Evolutionary conservation across 1,284 basidiomycete species (phyloP), one percentile per base, ranked within the genome.

Genomic region (Sporisorium iseilematis-ciliati): DNA sequence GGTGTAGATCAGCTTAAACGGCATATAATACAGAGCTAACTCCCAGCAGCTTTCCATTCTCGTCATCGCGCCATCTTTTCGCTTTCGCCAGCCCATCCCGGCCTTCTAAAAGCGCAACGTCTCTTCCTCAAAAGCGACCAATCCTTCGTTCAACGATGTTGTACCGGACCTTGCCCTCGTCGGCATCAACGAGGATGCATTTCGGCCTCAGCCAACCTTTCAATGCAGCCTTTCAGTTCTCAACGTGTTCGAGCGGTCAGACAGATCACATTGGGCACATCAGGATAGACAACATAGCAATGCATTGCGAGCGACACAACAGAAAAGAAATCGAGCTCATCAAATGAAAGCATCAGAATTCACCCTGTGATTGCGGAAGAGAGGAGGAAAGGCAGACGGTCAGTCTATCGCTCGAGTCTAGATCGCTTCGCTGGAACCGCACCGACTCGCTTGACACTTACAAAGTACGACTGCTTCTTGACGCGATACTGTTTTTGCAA

Each of bases 391-490:
- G 20, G 38, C 18, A 48, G 35, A 16, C 12, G 40, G 38, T 49
- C 35, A 50, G 25, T 35, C 29, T 12, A 10, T 10, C 8, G 6
- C 18, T 12, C 25, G 8, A 29, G 14, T 29, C 21, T 57, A 33
- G 8, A n/a, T 8, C 55, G 35, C 14, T 16, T 38, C 35, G 12
- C 12, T 38, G 35, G 2, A 38, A 57, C 21, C 23, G 33, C 21
- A 16, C 2, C 16, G n/a, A n/a, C n/a, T 16, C 23, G 14, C 11
- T 7, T 7, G 16, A 38, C 10, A 79, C 78, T 79, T 68, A 80
- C 78, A 65, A 78, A 80, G 65, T 78, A 80, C 42, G 77, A 79
- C 67, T 75, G 65, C 69, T 80, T 80, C 69, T 80, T 80, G 62
- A 80, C 66, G 31, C 78, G 78, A 58, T 58, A 77, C 78, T 80